A percentile compares a stretch with the other conserved stretches of the same genome.
Conservation (phyloP, 2,329 filamentous ascomycete species). For the Phialocephala subalpina region DNA sequence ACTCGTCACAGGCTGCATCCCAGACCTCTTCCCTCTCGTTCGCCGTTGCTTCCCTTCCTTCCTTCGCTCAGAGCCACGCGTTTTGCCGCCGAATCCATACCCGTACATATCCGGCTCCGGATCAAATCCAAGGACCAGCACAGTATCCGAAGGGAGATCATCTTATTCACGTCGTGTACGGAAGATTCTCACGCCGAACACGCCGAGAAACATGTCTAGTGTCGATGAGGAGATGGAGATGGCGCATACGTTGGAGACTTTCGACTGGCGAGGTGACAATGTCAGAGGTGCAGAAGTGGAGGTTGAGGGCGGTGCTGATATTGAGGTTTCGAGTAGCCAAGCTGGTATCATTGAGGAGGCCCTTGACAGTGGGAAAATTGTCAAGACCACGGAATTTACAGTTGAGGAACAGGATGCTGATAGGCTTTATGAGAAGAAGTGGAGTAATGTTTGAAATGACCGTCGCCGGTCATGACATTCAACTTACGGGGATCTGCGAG, state of each 20-base stretch:
- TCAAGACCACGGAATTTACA: constrained; percentile 17
- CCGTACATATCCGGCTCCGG: constrained; percentile 2
- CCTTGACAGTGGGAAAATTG: constrained; percentile 2
- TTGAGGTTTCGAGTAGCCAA: constrained; percentile 9
- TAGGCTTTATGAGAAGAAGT: constrained; percentile 7
- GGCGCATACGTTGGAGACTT: constrained; percentile 16
- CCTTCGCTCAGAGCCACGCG: constrained; percentile 7
- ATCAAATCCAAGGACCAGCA: background rate
- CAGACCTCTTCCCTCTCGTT: constrained; percentile 24
- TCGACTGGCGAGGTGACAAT: constrained; percentile 12
- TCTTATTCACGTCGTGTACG: constrained; percentile 12
- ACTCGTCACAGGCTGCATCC: constrained; percentile 30
- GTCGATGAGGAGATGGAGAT: constrained; percentile 12
- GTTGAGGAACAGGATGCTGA: constrained; percentile 8
- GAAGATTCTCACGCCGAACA: constrained; percentile 1
- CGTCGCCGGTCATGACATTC: background rate
- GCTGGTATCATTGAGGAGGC: constrained; percentile 8
- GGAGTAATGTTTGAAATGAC: constrained; percentile 19
- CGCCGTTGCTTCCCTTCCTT: constrained; percentile 22
- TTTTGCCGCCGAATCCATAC: constrained; percentile 17
- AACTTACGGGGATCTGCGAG: too few relatives aligned
- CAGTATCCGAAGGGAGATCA: background rate
- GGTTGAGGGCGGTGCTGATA: background rate
- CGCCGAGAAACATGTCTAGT: background rate
- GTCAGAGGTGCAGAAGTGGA: constrained; percentile 2